A percentile compares a stretch with the other conserved stretches of the same genome.
Evolutionary conservation across 1,139 yeast genomes (phyloP).

Genomic region (Protomyces arabidopsidicola): DNA sequence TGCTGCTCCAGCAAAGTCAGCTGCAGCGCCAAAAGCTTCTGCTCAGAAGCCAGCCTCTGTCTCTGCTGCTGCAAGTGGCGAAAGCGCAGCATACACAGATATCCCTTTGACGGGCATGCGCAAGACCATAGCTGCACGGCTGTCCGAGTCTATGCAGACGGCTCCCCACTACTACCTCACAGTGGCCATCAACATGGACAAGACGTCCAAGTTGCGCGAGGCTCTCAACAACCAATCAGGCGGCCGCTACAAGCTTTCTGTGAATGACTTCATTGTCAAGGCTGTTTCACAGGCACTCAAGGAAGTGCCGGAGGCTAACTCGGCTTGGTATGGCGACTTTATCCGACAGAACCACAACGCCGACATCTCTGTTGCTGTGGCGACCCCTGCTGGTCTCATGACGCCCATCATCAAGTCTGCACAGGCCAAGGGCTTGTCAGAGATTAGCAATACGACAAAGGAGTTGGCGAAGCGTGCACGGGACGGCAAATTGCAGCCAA

Average conservation of each 20-base stretch:
- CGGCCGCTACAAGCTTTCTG: slow-evolving; percentile 85
- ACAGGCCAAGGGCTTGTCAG: slow-evolving; percentile 74
- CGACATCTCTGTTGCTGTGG: slow-evolving; percentile 97
- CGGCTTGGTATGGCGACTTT: slow-evolving; percentile 85
- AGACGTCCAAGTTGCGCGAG: slow-evolving; percentile 85
- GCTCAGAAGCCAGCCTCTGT: slow-evolving; percentile 44
- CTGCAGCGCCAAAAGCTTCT: neutral
- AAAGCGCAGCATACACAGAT: slow-evolving; percentile 65
- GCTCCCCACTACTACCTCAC: slow-evolving; percentile 92
- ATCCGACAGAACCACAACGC: slow-evolving; percentile 88
- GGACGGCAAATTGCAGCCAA: slow-evolving; percentile 84
- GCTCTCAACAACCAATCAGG: slow-evolving; percentile 80
- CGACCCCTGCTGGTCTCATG: slow-evolving; percentile 94
- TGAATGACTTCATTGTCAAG: slow-evolving; percentile 89
- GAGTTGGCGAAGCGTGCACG: slow-evolving; percentile 95
- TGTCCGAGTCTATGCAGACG: slow-evolving; percentile 75
- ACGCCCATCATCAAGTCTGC: slow-evolving; percentile 93
- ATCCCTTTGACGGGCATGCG: slow-evolving; percentile 88
- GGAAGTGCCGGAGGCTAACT: slow-evolving; percentile 89
- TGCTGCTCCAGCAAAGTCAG: slow-evolving; percentile 32
- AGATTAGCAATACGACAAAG: slow-evolving; percentile 78
- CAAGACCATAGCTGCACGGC: slow-evolving; percentile 85
- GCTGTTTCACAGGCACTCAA: slow-evolving; percentile 86
- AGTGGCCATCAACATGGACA: slow-evolving; percentile 77
- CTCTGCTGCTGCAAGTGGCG: slow-evolving; percentile 50